Base-by-base conservation (phyloP, 352 stramenopile genomes). In the Phytophthora quininea region DNA sequence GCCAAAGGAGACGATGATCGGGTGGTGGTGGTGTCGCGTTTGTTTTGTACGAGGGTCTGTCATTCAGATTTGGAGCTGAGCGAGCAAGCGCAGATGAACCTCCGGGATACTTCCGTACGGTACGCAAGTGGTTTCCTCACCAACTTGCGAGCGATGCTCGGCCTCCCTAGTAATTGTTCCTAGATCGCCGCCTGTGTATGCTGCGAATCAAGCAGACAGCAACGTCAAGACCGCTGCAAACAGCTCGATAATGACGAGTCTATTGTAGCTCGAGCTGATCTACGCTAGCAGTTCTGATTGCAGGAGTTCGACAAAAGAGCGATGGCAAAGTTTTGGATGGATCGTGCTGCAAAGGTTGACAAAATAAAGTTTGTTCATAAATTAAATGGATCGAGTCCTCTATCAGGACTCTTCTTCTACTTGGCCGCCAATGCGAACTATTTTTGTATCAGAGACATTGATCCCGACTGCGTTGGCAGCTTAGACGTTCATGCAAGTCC, bases 21-120 rank as follows among this genome's bases (percentile, higher is more conserved):
- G 1, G 60, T 67, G 27, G 50, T 67, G 30, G 33, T 67, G 3
- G 29, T 67, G 2, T 38, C 27, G 19, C 40, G 60, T 10, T 67
- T 51, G 60, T 42, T 52, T 1, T 47, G 19, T 15, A 61, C 49
- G 29, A 67, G 53, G 50, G 51, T 67, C 11, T 47, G 32, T 10
- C 60, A 61, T 42, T 54, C 60, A 24, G 51, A 67, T 45, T 35
- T 67, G 2, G 30, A 43, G 12, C 15, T 61, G n/a, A 27, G 50
- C 1, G n/a, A 19, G 32, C 30, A 43, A 19, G 49, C 45, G 45
- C 4, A 48, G 38, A 30, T 46, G 19, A 29, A 46, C 10, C 35
- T 40, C 10, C 35, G 35, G 6, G 35, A 40, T 6, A 40, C 35
- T 40, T 40, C 35, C 6, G 10, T 11, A 11, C 35, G 35, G 6